phyloP scores from a whole-genome alignment of 2,329 filamentous ascomycete genomes.

The Drechslera avenae region DNA sequence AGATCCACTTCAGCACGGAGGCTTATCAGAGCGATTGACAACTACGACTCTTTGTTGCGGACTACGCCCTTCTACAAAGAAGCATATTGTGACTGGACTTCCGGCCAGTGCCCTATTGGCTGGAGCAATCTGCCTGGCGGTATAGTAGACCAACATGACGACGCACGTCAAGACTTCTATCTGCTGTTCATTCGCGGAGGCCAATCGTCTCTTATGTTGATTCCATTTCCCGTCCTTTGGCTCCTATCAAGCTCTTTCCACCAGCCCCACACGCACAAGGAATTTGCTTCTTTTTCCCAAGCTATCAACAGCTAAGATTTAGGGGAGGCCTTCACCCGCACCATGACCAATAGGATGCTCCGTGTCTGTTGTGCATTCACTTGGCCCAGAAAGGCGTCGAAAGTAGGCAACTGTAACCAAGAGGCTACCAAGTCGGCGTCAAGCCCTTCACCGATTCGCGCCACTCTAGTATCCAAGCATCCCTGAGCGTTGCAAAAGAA shows the following conservation, averaged over 20 bases:
- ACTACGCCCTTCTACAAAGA: background rate
- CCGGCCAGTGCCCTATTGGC: conserved; percentile 22
- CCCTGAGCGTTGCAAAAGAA: conserved; percentile 28
- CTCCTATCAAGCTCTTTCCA: conserved; percentile 7
- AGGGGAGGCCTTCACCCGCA: conserved; percentile 15
- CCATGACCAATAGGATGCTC: conserved; percentile 28
- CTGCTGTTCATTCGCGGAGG: conserved; percentile 6
- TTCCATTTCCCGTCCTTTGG: conserved; percentile 13
- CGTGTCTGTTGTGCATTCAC: conserved; percentile 8
- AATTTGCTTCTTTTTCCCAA: conserved; percentile 1
- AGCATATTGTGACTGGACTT: conserved; percentile 4
- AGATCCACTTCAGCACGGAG: background rate
- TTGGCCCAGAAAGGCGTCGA: conserved; percentile 28
- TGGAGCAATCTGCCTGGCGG: conserved; percentile 7
- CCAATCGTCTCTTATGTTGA: conserved; percentile 2
- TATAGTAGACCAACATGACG: conserved; percentile 20
- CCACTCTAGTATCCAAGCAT: conserved; percentile 14
- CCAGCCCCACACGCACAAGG: conserved; percentile 6
- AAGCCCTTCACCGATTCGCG: conserved; percentile 9
- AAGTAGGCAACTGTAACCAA: conserved; percentile 38
- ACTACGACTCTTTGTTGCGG: background rate
- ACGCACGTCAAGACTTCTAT: conserved; percentile 13
- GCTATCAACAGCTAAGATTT: conserved; percentile 21
- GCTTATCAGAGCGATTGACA: background rate
- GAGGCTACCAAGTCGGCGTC: conserved; percentile 2